Evolutionary conservation across 1,139 yeast species (phyloP).

Genomic region (Pichia sp.): DNA sequence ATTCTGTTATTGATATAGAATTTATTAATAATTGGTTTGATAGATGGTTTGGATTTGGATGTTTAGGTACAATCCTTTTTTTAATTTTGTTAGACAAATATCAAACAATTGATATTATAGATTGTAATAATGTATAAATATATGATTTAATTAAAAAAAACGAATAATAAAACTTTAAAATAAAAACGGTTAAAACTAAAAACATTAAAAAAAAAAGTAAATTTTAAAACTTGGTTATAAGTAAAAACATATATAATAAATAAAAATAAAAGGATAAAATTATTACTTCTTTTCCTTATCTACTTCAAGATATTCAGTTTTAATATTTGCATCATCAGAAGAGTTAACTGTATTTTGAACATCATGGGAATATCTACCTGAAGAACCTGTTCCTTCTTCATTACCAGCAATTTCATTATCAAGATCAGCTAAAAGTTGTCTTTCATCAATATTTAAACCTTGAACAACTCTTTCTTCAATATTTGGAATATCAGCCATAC

Average conservation of each 20-base stretch:
- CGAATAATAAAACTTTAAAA: not conserved
- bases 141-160: not conserved
- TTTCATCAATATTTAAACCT: constrained; percentile 41
- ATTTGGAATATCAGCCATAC: constrained; percentile 66
- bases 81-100: constrained; percentile 27
- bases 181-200: too few species aligned
- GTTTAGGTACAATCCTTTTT: constrained; percentile 44
- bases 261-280: not conserved
- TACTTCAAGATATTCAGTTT: constrained; percentile 8
- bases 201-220: too few species aligned
- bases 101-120: not conserved
- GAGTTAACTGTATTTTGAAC: constrained; percentile 4
- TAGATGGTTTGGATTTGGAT: constrained; percentile 55
- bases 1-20: constrained; percentile 41
- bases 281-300: not conserved
- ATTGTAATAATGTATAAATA: too few species aligned
- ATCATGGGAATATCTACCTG: constrained; percentile 17
- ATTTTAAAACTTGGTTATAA: not conserved
- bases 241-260: not conserved
- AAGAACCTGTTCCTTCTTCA: constrained; percentile 10
- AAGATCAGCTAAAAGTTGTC: constrained; percentile 18
- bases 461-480: constrained; percentile 48
- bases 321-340: constrained; percentile 12
- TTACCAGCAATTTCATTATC: constrained; percentile 13
- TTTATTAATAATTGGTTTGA: constrained; percentile 81